Base-by-base conservation (phyloP, 371 early-diverging fungal genomes). In the Actinomucor elegans region DNA sequence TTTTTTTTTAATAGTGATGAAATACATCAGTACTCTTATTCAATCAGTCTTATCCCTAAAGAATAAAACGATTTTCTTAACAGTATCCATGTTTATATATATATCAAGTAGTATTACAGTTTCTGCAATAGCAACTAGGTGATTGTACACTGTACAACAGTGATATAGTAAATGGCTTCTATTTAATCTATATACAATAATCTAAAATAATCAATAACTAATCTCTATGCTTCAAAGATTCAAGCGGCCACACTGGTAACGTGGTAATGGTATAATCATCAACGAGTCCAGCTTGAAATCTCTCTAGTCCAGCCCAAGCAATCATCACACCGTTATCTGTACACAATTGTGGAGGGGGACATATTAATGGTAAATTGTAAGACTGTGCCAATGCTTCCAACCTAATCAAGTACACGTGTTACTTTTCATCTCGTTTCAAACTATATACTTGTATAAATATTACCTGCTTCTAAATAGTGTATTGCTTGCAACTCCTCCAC, bases 281-380 rank as follows among this genome's bases (percentile, higher is more conserved):
- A 14, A 81, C 44, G 27, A 84, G 71, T 1, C 86, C 86, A n/a
- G 71, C 68, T 48, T 69, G 77, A 40, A 77, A 78, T 29, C 86
- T 64, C 52, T 89, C 89, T 3, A 84, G n/a, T 1, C 87, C 93
- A 5, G 91, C 79, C 93, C 93, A 93, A 7, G 92, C 93, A 62
- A 93, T 86, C 93, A 93, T 93, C 20, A 87, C 91, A n/a, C 89
- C 92, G 59, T 93, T 93, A 67, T 93, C 93, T 0, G 93, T 87
- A 64, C 93, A 93, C 32, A 90, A 64, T 18, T 81, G 70, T 3
- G 89, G 87, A 14, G 90, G 89, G 26, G 93, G 93, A 36, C 86
- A 88, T 31, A 85, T 76, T 14, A 89, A 69, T 36, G 72, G 80
- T 9, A 90, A 41, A 20, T 68, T 56, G 41, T 80, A 69, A 18